Conservation (phyloP, 768 basidiomycete genomes). For the Ramaria sp. region DNA sequence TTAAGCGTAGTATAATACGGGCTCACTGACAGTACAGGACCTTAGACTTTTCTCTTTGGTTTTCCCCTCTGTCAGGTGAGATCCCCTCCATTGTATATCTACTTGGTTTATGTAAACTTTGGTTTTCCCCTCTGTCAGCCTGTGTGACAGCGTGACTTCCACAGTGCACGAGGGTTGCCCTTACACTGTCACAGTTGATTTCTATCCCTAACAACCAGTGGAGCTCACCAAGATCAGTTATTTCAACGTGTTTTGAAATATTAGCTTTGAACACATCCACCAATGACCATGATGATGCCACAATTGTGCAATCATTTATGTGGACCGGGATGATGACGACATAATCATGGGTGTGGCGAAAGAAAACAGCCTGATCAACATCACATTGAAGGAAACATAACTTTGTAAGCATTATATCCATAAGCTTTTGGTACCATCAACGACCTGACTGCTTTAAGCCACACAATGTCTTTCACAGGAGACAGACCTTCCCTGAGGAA, state of each 20-base stretch:
- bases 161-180: too few relatives aligned
- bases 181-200: constrained; percentile 16
- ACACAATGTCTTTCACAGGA: constrained; percentile 21
- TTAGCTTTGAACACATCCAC: background rate
- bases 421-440: constrained; percentile 26
- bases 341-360: background rate
- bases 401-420: constrained; percentile 19
- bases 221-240: constrained; percentile 1
- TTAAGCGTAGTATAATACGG: too few relatives aligned
- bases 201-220: constrained; percentile 24
- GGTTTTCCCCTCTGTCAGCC: too few relatives aligned
- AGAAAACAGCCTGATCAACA: constrained; percentile 21
- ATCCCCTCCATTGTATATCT: too few relatives aligned
- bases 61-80: too few relatives aligned
- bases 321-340: constrained; percentile 11
- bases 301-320: constrained; percentile 25
- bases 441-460: constrained; percentile 27
- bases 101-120: too few relatives aligned
- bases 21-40: too few relatives aligned
- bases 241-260: background rate
- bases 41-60: too few relatives aligned
- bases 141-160: too few relatives aligned
- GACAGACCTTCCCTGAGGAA: constrained; percentile 13
- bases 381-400: constrained; percentile 22
- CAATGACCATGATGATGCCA: constrained; percentile 1